Evolutionary conservation across 2,329 filamentous ascomycete species (phyloP), one percentile per base, ranked within the genome.

Genomic region (Ustulina deusta): DNA sequence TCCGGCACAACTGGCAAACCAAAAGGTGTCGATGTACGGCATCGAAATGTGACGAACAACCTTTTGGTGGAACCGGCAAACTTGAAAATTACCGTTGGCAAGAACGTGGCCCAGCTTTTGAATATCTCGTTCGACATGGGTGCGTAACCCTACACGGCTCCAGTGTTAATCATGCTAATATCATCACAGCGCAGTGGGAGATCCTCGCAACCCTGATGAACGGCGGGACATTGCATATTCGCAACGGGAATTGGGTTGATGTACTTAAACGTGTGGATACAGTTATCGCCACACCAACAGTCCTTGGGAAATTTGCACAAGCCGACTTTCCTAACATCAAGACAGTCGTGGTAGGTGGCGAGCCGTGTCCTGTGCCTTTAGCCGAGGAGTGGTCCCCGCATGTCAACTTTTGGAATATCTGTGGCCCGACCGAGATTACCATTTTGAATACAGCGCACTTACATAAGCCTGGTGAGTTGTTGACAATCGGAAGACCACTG

Each of bases 61-160:
- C 51, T 72, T 17, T 78, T 87, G 11, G 77, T 88, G 5, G 80
- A 81, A 25, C 86, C 87, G 0, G 85, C 84, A 6, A 83, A 82
- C 64, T 74, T 89, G 17, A 83, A 82, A 2, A 84, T 89, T 58
- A 76, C 72, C 11, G 75, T 80, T 1, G 86, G 86, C 13, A 84
- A 80, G 11, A 82, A 82, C 13, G 86, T 89, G 7, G 85, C 83
- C 2, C 86, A 87, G 63, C 79, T 88, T 6, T 79, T 89, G 46
- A 88, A 85, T 68, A 83, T 89, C 51, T 85, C 84, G 49, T 89
- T 89, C 69, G 87, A 89, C 69, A 89, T 89, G 86, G 85, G 86
- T 87, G 79, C 73, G 84, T 78, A 20, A 15, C 38, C 7, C 58
- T 17, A 29, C 15, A 57, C n/a, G 68, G 52, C 58, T 52, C 42